These are phyloP conservation scores for Pleurotus tuoliensis DNA, from an alignment of 768 basidiomycete species.

Conservation along the genomic window DNA sequence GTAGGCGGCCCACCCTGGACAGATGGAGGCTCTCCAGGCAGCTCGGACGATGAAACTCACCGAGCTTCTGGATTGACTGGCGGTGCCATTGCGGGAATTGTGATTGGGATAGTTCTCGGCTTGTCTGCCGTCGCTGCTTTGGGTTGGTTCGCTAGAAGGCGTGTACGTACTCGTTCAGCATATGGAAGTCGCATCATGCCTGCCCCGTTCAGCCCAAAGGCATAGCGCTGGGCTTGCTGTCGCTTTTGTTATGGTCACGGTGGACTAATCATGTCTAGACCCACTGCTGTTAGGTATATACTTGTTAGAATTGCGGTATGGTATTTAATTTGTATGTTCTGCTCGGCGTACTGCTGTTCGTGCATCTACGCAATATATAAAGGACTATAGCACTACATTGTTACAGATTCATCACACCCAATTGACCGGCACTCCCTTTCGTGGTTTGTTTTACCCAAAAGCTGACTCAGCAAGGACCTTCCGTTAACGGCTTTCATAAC, in stretches of 20 bases:
- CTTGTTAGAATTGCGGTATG: too few relatives aligned
- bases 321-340: not conserved
- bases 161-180: not conserved
- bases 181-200: not conserved
- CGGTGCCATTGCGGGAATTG: conserved; percentile 42
- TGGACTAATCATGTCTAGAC: too few relatives aligned
- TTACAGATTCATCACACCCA: too few relatives aligned
- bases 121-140: conserved; percentile 35
- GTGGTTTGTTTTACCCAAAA: not conserved
- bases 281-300: too few relatives aligned
- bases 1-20: conserved; percentile 48
- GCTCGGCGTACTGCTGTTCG: not conserved
- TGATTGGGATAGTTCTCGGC: conserved; percentile 47
- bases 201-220: not conserved
- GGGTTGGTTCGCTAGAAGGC: conserved; percentile 45
- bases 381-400: too few relatives aligned
- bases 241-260: not conserved
- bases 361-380: too few relatives aligned
- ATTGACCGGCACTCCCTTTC: too few relatives aligned
- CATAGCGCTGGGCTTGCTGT: not conserved
- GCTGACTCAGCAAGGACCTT: conserved; percentile 1
- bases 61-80: conserved; percentile 20
- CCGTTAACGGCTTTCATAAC: not conserved
- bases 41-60: not conserved
- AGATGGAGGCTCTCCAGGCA: not conserved